Evolutionary conservation across 345 rosid genomes (phyloP).

Genomic region (Rhizophora apiculata): DNA sequence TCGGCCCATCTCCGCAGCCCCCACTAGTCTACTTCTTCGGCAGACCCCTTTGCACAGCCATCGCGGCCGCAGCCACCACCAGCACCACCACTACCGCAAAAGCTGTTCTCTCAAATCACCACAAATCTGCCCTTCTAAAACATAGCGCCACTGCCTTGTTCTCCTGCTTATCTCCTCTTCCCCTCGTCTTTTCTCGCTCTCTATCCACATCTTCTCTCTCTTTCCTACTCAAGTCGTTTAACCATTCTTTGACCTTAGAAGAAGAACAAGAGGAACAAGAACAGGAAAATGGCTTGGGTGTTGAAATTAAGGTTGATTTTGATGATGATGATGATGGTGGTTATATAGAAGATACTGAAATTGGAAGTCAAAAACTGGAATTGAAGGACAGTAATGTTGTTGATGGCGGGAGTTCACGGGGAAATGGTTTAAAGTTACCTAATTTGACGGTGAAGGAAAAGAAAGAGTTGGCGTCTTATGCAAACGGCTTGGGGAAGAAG

Average conservation of each 20-base stretch:
- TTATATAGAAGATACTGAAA: slow-evolving; percentile 4
- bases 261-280: slow-evolving; percentile 5
- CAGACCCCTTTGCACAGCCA: slow-evolving; percentile 3
- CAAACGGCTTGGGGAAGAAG: slow-evolving; percentile 70
- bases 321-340: neutral
- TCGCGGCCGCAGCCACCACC: neutral
- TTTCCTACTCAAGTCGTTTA: neutral
- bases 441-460: slow-evolving; percentile 69
- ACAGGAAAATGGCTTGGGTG: neutral
- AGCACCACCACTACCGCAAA: neutral
- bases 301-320: neutral
- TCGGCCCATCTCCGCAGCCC: slow-evolving; percentile 10
- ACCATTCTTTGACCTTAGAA: neutral
- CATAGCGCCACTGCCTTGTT: neutral
- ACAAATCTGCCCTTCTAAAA: neutral
- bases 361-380: neutral
- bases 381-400: neutral
- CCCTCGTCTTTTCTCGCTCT: neutral
- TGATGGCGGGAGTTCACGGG: neutral
- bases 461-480: slow-evolving; percentile 79
- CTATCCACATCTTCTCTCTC: neutral
- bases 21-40: slow-evolving; percentile 4
- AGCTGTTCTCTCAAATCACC: neutral
- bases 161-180: neutral
- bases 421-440: slow-evolving; percentile 15